Evolutionary conservation across 106 monocot species (phyloP), one percentile per base, ranked within the genome.

Genomic region (Iris macrosiphon): DNA sequence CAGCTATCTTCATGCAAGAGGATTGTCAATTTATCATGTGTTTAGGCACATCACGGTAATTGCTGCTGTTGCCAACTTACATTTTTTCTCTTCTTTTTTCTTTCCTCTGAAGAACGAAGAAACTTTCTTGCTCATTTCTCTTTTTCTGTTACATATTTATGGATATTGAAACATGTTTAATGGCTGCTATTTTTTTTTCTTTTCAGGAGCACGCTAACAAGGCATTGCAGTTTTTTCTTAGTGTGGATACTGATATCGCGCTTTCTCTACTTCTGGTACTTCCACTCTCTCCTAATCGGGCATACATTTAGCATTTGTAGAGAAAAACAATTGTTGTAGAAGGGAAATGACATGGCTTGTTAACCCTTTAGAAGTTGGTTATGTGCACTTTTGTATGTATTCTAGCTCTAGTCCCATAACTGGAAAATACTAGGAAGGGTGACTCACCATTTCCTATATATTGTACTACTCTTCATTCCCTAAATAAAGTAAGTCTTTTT

Each of bases 171-270:
- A 52, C 41, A 14, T 34, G 2, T 52, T 51, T 4, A 32, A 15
- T 11, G 18, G 9, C 4, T 31, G 45, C 3, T 49, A 49, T 37
- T 59, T 40, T 29, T 46, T 44, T 67, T 28, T 46, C 49, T 58
- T 50, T 55, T 42, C 70, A 93, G 93, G 93, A 81, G 51, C 69
- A 88, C 76, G 87, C 93, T 70, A 81, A 67, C 23, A 84, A 81
- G 72, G 88, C 93, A 35, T 64, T 88, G 67, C 88, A 88, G 41
- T 81, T 78, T 78, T 93, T 88, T 63, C 46, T 72, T 15, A 78
- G 75, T 60, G 39, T 59, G 47, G 78, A 81, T 46, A 15, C 65
- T 14, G 60, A 84, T 40, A 60, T 50, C 2, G 52, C 93, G 30
- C 62, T 93, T 37, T 64, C 75, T 48, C 78, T 64, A 15, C 78